Percentiles rank a stretch among this genome's conserved stretches.
Evolutionary conservation across 495 filamentous ascomycete species (phyloP).

Genomic region (Parathielavia hyrcaniae): DNA sequence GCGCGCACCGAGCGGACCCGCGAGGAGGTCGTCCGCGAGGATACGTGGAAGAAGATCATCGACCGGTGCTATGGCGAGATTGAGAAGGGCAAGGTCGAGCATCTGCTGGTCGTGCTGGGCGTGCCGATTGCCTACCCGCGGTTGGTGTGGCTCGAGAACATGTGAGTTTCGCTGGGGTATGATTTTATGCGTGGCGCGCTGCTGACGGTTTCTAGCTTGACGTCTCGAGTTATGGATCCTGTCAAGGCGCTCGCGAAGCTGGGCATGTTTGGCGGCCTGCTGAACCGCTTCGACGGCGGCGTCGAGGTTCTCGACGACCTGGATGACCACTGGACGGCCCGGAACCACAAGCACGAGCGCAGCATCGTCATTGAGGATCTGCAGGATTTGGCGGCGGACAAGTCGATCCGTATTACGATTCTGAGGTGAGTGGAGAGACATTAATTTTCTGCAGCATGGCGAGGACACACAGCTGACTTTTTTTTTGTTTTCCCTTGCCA

Average conservation of each 20-base stretch:
- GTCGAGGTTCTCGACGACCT: conserved; percentile 91
- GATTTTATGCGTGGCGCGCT: not conserved
- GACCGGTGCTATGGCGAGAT: conserved; percentile 77
- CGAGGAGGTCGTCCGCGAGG: conserved; percentile 70
- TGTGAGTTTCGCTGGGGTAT: conserved; percentile 41
- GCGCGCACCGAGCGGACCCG: conserved; percentile 83
- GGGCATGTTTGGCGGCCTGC: conserved; percentile 69
- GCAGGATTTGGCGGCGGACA: conserved; percentile 83
- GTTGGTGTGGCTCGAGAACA: conserved; percentile 68
- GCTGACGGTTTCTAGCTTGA: conserved; percentile 51
- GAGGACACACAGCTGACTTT: conserved; percentile 2
- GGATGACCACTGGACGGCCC: conserved; percentile 95
- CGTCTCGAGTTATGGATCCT: conserved; percentile 74
- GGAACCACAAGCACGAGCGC: conserved; percentile 82
- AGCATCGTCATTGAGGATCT: conserved; percentile 81
- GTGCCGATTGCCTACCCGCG: conserved; percentile 92
- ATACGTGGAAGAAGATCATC: conserved; percentile 78
- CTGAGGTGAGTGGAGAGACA: conserved; percentile 42
- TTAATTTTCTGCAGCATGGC: conserved; percentile 47
- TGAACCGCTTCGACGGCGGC: conserved; percentile 87
- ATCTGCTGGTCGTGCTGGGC: conserved; percentile 78
- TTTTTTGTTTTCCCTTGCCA: conserved; percentile 36
- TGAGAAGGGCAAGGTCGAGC: conserved; percentile 73
- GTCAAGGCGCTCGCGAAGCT: conserved; percentile 80
- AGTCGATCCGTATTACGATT: conserved; percentile 87